These are phyloP conservation scores for Claviceps sp. DNA, from an alignment of 2,329 filamentous ascomycete species.

Conservation along the genomic window DNA sequence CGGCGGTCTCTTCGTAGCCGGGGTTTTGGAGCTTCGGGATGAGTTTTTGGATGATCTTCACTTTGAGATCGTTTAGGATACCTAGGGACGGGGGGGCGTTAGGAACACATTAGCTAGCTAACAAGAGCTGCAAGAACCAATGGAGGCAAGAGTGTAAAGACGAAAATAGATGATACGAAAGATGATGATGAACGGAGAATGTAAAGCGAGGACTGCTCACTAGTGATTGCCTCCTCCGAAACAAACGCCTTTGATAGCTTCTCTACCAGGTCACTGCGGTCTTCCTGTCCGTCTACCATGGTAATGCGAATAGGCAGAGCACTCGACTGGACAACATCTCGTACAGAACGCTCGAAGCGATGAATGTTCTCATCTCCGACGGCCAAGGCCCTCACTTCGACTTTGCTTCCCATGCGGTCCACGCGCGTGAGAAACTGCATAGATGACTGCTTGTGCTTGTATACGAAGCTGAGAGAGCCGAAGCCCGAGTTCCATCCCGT, in stretches of 20 bases:
- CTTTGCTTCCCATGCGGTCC: slow-evolving; percentile 68
- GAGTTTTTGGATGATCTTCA: slow-evolving; percentile 72
- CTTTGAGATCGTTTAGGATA: slow-evolving; percentile 58
- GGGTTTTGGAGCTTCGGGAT: slow-evolving; percentile 64
- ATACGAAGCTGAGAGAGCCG: slow-evolving; percentile 68
- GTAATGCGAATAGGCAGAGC: slow-evolving; percentile 44
- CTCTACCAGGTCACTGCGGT: slow-evolving; percentile 32
- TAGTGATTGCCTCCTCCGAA: slow-evolving; percentile 50
- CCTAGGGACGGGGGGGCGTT: slow-evolving; percentile 25
- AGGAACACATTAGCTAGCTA: too few species aligned
- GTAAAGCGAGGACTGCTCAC: slow-evolving; percentile 12
- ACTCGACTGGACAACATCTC: slow-evolving; percentile 58
- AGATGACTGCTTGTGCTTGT: slow-evolving; percentile 72
- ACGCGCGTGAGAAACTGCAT: slow-evolving; percentile 75
- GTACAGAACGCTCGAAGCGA: slow-evolving; percentile 55
- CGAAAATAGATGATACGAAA: too few species aligned
- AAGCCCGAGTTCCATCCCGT: slow-evolving; percentile 65
- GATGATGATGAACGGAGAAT: too few species aligned
- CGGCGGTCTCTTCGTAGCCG: slow-evolving; percentile 55
- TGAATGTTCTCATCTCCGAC: slow-evolving; percentile 70
- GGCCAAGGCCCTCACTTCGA: slow-evolving; percentile 69
- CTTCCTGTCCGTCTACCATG: slow-evolving; percentile 30
- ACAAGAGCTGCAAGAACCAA: too few species aligned
- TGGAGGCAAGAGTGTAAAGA: too few species aligned
- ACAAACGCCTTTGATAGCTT: slow-evolving; percentile 56